These are phyloP conservation scores for Spongospora subterranea DNA, from an alignment of 208 protist genomes.

Conservation along the genomic window DNA sequence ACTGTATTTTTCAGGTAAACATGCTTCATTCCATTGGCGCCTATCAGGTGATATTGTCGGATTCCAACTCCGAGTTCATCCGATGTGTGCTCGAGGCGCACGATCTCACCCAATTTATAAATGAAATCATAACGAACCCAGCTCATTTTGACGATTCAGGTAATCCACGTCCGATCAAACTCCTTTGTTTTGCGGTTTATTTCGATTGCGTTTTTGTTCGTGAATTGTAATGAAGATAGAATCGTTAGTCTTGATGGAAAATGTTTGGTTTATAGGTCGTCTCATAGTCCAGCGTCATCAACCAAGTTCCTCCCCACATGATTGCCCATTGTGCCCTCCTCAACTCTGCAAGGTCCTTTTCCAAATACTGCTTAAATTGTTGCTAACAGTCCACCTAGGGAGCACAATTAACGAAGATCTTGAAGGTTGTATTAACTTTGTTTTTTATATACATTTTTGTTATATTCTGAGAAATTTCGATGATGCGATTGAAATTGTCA, in stretches of 20 bases:
- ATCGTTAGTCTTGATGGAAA: neutral
- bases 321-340: neutral
- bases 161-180: too few relatives aligned
- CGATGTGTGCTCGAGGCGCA: neutral
- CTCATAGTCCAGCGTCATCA: neutral
- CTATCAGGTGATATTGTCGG: neutral
- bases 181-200: too few relatives aligned
- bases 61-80: slow-evolving; percentile 15
- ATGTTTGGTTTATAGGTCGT: neutral
- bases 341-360: slow-evolving; percentile 23
- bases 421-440: neutral
- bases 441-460: neutral
- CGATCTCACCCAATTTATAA: neutral
- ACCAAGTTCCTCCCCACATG: neutral
- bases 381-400: neutral
- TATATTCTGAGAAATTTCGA: neutral
- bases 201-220: too few relatives aligned
- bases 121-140: neutral
- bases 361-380: too few relatives aligned
- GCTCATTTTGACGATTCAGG: neutral
- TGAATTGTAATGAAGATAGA: neutral
- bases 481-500: neutral
- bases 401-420: neutral
- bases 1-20: neutral
- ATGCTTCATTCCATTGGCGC: neutral